These are phyloP conservation scores for Epithemia pelagica DNA, from an alignment of 108 stramenopile genomes.

Conservation along the genomic window DNA sequence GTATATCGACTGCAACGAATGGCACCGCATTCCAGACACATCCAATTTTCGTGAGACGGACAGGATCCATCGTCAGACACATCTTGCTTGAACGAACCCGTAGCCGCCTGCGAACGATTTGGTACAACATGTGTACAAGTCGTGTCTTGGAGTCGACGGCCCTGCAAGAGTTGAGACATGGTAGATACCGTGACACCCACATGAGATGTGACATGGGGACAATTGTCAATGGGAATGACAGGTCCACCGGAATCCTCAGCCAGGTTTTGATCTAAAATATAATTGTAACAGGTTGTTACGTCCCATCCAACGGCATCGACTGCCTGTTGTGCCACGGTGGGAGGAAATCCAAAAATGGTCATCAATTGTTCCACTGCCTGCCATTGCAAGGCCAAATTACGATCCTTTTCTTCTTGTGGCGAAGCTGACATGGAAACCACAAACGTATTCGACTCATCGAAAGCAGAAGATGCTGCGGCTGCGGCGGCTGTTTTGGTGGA, in stretches of 20 bases:
- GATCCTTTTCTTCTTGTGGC: neutral
- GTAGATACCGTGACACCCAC: constrained; percentile 2
- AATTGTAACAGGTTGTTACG: constrained; percentile 28
- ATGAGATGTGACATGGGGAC: constrained; percentile 52
- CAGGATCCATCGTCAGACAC: constrained; percentile 21
- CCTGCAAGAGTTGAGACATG: neutral
- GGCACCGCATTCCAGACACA: constrained; percentile 51
- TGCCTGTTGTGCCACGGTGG: constrained; percentile 5
- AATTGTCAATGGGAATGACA: constrained; percentile 50
- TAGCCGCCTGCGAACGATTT: constrained; percentile 4
- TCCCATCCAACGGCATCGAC: constrained; percentile 9
- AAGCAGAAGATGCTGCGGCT: neutral
- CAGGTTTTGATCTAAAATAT: constrained; percentile 51
- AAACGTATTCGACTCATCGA: neutral
- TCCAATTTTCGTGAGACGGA: constrained; percentile 65
- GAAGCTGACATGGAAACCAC: neutral
- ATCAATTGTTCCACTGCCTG: constrained; percentile 11
- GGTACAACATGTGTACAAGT: constrained; percentile 1
- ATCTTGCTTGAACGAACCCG: constrained; percentile 8
- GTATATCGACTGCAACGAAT: constrained; percentile 66
- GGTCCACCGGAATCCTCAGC: constrained; percentile 62
- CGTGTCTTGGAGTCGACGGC: neutral
- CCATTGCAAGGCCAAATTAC: neutral
- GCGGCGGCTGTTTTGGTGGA: neutral
- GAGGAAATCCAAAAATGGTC: constrained; percentile 7